A percentile compares a stretch with the other conserved stretches of the same genome.
Evolutionary conservation across 805 yeast species (phyloP).

Genomic region (Ogataea pilisensis): DNA sequence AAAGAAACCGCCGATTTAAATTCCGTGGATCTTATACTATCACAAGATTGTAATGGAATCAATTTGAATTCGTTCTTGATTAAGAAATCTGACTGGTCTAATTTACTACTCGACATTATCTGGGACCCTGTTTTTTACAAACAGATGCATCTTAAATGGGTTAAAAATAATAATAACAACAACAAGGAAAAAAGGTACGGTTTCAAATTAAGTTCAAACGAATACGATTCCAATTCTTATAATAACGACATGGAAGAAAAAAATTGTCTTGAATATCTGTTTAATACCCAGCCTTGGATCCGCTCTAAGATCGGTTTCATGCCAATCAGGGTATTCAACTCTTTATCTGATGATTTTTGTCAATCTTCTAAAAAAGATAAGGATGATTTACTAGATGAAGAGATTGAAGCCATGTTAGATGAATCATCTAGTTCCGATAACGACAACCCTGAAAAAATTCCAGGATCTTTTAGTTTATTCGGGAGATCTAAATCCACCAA

Average conservation of each 20-base stretch:
- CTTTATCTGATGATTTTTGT: conserved; percentile 37
- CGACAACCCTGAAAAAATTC: no score
- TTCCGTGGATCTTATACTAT: conserved; percentile 34
- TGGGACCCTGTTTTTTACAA: conserved; percentile 40
- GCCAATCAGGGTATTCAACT: conserved; percentile 35
- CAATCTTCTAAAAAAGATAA: conserved; percentile 26
- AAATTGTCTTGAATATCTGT: conserved; percentile 36
- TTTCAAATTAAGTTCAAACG: conserved; percentile 26
- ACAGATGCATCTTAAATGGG: conserved; percentile 33
- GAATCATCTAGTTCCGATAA: not conserved
- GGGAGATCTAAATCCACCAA: conserved; percentile 11
- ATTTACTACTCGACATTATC: conserved; percentile 33
- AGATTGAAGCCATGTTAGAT: conserved; percentile 18
- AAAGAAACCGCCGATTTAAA: conserved; percentile 25
- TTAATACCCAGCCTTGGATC: conserved; percentile 36
- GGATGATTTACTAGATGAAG: conserved; percentile 15
- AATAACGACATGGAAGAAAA: conserved; percentile 35
- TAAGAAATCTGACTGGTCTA: conserved; percentile 36
- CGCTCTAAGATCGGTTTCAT: conserved; percentile 36
- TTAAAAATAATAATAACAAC: conserved; percentile 21
- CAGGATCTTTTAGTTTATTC: not conserved
- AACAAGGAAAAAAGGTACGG: conserved; percentile 24
- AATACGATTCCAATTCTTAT: conserved; percentile 33
- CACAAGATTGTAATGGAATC: conserved; percentile 42
- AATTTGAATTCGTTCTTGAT: conserved; percentile 37